phyloP scores from a whole-genome alignment of 1,284 basidiomycete genomes.

The Ganoderma lingzhi region DNA sequence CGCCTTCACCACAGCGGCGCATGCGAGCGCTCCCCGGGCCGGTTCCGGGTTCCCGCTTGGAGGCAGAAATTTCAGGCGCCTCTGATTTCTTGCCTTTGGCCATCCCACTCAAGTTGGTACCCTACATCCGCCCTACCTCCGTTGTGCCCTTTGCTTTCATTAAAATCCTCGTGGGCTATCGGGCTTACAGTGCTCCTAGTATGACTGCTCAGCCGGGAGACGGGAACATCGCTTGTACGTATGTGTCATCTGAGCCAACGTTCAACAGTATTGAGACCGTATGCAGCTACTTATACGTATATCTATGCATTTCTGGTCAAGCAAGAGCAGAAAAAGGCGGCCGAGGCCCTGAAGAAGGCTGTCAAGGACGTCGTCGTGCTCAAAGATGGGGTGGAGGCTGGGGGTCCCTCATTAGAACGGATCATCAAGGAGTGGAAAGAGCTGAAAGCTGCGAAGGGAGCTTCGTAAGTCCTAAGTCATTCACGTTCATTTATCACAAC shows the following conservation, averaged over 20 bases:
- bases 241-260: not conserved
- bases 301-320: conserved; percentile 76
- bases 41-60: conserved; percentile 17
- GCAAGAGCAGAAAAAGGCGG: conserved; percentile 69
- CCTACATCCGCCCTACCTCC: not conserved
- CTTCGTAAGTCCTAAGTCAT: conserved; percentile 27
- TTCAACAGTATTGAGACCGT: not conserved
- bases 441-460: conserved; percentile 30
- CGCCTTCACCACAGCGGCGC: not conserved
- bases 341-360: conserved; percentile 61
- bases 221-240: conserved; percentile 38
- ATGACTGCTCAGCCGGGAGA: conserved; percentile 30
- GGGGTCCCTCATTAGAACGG: conserved; percentile 65
- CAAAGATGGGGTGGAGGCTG: conserved; percentile 56
- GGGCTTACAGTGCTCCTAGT: not conserved
- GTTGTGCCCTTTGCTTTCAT: not conserved
- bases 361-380: conserved; percentile 65
- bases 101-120: not conserved
- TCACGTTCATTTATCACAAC: not conserved
- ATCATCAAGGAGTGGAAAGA: conserved; percentile 70
- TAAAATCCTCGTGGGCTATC: not conserved
- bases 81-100: conserved; percentile 21
- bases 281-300: conserved; percentile 71
- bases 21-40: conserved; percentile 7
- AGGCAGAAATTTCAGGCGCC: conserved; percentile 30